A percentile compares a stretch with the other conserved stretches of the same genome.
These are phyloP conservation scores for Cyberlindnera saturnus DNA, from an alignment of 805 yeast species.

Conservation along the genomic window DNA sequence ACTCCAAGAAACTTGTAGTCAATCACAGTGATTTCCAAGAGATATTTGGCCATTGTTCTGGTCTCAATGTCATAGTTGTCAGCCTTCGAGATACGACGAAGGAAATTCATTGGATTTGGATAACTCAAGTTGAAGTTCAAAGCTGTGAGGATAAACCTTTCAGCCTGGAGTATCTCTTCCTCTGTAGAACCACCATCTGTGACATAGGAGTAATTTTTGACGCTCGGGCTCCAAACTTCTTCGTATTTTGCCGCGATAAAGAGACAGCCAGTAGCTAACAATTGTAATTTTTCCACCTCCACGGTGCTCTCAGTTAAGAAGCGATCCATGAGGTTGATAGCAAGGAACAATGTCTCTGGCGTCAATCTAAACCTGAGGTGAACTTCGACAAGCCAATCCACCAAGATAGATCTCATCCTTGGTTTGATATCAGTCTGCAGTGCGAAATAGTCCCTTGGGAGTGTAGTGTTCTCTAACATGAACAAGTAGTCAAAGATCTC, in stretches of 20 bases:
- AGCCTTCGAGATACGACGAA: constrained; percentile 83
- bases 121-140: constrained; percentile 71
- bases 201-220: constrained; percentile 78
- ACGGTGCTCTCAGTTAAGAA: constrained; percentile 72
- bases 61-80: constrained; percentile 83
- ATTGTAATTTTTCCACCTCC: constrained; percentile 73
- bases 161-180: constrained; percentile 78
- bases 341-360: constrained; percentile 80
- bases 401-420: constrained; percentile 75
- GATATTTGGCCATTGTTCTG: constrained; percentile 79
- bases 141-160: constrained; percentile 66
- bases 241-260: constrained; percentile 92
- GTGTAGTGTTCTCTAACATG: constrained; percentile 57
- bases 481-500: constrained; percentile 80
- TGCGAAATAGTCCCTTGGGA: constrained; percentile 43
- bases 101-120: constrained; percentile 87
- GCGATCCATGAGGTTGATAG: constrained; percentile 83
- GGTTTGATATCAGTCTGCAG: constrained; percentile 69
- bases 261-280: constrained; percentile 78
- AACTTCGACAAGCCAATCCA: constrained; percentile 93
- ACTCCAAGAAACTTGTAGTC: constrained; percentile 70
- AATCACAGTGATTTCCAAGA: constrained; percentile 70
- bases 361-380: constrained; percentile 75
- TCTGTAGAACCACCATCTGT: constrained; percentile 82
- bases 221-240: constrained; percentile 84